Base-by-base conservation (phyloP, 306 rosid genomes). In the Ceratonia siliqua region DNA sequence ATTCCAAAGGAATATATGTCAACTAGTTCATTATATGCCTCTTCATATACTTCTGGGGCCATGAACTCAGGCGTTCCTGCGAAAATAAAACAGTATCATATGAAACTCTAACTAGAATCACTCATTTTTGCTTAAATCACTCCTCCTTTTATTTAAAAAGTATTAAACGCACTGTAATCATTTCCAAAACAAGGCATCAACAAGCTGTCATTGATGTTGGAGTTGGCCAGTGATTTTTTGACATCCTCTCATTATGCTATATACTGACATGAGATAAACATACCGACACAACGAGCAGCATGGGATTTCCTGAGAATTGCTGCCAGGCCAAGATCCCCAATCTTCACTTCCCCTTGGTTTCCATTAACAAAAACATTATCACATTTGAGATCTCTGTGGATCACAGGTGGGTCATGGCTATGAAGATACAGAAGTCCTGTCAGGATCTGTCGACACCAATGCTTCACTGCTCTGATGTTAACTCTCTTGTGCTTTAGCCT, bases 41-140 rank as follows among this genome's bases (percentile, higher is more conserved):
- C 98, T 83, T 89, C 88, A 70, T 94, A 94, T 12, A 94, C 97
- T 77, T 94, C 98, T 4, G 98, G 98, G 78, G 98, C 98, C 98
- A 94, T 94, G 87, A 94, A 94, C 69, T 94, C 98, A 0, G 98
- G 98, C 0, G 98, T 94, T 84, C 98, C 98, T 91, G 85, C 50
- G 2, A 68, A 75, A 73, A 38, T 50, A 27, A 35, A 50, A 21
- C 58, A 10, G 39, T 18, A 72, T 46, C 66, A 70, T 21, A 70
- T 81, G 55, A 82, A 68, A 53, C 46, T 75, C 72, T 2, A 18
- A 55, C 36, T 73, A 70, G 30, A 75, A 68, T 22, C 36, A 52
- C 45, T 14, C 15, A 70, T 45, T 68, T n/a, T 28, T 57, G 76
- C 64, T 55, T 41, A 52, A 76, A 71, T 35, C 56, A 67, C 57